Conservation (phyloP, 441 rosid species). For the Populus hybrid region DNA sequence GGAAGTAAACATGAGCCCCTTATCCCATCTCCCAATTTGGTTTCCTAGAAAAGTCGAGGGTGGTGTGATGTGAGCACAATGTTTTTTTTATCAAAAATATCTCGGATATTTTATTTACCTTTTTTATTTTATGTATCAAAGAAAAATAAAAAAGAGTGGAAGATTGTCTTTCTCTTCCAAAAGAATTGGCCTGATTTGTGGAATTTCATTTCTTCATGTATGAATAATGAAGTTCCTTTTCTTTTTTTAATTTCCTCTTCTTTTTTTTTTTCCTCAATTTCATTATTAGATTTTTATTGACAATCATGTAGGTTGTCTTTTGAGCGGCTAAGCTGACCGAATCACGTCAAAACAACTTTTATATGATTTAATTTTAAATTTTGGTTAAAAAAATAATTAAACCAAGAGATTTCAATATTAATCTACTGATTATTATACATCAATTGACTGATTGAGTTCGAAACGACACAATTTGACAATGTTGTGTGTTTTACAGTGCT, state of each 20-base stretch:
- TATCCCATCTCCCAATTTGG: not conserved
- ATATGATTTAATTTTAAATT: too few species aligned
- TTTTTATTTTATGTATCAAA: too few species aligned
- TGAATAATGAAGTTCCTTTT: too few species aligned
- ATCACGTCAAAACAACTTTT: fast-evolving
- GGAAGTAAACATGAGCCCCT: not conserved
- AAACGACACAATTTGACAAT: fast-evolving
- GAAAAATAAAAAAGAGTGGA: too few species aligned
- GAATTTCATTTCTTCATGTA: too few species aligned
- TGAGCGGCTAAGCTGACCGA: fast-evolving
- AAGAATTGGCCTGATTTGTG: too few species aligned
- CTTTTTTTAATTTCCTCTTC: too few species aligned
- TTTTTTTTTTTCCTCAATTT: too few species aligned
- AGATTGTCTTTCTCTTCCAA: too few species aligned
- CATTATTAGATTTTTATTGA: too few species aligned
- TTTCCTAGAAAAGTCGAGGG: not conserved
- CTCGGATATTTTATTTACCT: too few species aligned
- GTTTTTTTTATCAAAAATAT: not conserved
- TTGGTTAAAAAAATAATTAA: fast-evolving
- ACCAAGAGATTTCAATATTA: fast-evolving
- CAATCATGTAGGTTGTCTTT: fast-evolving
- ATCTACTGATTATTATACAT: fast-evolving
- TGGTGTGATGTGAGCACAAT: too few species aligned
- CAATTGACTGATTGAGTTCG: fast-evolving
- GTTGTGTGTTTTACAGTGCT: fast-evolving